Evolutionary conservation across 192 early-diverging fungal genomes (phyloP), one percentile per base, ranked within the genome.

Genomic region (Paraglomus occultum): DNA sequence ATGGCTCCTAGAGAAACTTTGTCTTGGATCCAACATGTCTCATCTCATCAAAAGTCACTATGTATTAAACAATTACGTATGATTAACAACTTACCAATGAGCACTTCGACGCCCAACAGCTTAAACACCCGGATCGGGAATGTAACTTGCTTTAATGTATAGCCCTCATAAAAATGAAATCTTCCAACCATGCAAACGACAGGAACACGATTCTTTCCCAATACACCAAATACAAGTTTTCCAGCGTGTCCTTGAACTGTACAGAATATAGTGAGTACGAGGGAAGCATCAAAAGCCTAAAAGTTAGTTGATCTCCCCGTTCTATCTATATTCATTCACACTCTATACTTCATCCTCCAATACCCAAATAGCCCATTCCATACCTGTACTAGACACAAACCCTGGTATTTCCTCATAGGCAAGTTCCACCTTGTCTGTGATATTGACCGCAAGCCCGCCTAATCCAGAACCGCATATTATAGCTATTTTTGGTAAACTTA

Each of bases 91-190:
- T 75, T 76, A 83, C 81, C 81, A 62, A 93, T 80, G 39, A 97
- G 72, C 8, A 84, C 87, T 65, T 91, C 70, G 12, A 90, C 88
- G 15, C 94, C 94, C 5, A 97, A 73, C 40, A 94, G 83, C 45
- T 85, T 76, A 81, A 97, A 89, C 23, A 97, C 86, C 44, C 95
- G 90, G 20, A 97, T 81, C 17, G 95, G 93, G 43, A 93, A 90
- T 8, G 92, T 92, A 14, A 88, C 88, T 51, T 91, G 86, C 59
- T 87, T 79, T 60, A 92, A 79, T 12, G 86, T 83, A 73, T 93
- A 89, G 11, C 95, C 95, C 74, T 96, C 95, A 74, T 96, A 96
- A 52, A 84, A 88, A 74, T 96, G 95, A 81, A 88, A 91, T 23
- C 95, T 82, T n/a, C 95, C 95, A 9, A 92, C 90, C 82, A 95